phyloP scores from a whole-genome alignment of 805 yeast species.

The Maudiozyma pseudohumilis region DNA sequence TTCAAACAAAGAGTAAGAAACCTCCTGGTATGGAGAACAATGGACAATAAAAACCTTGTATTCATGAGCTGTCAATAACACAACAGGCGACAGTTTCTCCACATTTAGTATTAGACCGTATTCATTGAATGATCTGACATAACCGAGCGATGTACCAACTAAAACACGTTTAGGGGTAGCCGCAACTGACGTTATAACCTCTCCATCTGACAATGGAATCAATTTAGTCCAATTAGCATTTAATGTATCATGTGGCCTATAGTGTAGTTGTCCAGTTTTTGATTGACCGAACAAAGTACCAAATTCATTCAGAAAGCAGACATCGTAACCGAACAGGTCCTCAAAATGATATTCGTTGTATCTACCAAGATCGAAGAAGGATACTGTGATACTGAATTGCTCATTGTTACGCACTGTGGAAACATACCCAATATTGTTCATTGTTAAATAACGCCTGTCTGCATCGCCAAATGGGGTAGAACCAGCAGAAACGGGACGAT shows the following conservation, averaged over 20 bases:
- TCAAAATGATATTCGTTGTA: constrained; percentile 80
- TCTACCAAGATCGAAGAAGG: constrained; percentile 70
- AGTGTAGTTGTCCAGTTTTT: constrained; percentile 41
- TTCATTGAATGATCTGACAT: constrained; percentile 56
- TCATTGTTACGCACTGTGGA: constrained; percentile 58
- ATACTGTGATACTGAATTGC: constrained; percentile 68
- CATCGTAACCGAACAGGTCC: constrained; percentile 60
- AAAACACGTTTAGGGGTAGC: constrained; percentile 51
- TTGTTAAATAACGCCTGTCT: constrained; percentile 66
- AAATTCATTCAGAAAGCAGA: constrained; percentile 59
- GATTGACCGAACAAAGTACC: constrained; percentile 58
- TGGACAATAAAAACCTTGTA: constrained; percentile 47
- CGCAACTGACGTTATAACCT: constrained; percentile 58
- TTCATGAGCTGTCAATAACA: constrained; percentile 56
- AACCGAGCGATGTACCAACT: constrained; percentile 70
- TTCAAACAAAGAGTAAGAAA: constrained; percentile 24
- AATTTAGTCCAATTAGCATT: constrained; percentile 63
- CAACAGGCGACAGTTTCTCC: constrained; percentile 62
- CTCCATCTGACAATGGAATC: constrained; percentile 42
- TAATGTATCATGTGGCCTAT: constrained; percentile 58
- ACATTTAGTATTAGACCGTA: constrained; percentile 66
- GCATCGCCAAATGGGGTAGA: constrained; percentile 68
- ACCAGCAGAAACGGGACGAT: constrained; percentile 74
- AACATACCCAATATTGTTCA: constrained; percentile 72
- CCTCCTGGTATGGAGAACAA: constrained; percentile 21